Evolutionary conservation across 495 filamentous ascomycete species (phyloP).

Genomic region (Chaetomium cochliodes): DNA sequence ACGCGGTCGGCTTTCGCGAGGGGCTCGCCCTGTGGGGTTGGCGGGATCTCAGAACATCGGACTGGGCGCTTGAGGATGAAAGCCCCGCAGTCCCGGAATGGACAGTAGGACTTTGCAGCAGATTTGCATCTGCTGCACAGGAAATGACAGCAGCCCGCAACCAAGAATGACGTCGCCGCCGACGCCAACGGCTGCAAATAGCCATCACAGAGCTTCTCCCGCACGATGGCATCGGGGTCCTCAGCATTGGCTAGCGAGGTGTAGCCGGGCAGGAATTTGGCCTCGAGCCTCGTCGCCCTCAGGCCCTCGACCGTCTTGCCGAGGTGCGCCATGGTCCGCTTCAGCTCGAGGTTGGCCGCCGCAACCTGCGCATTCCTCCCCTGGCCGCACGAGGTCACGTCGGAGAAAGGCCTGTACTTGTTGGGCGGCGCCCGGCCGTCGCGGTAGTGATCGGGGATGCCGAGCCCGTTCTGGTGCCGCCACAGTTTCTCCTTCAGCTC

Average conservation of each 20-base stretch:
- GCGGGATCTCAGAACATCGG: slow-evolving; percentile 15
- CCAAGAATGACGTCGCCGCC: slow-evolving; percentile 22
- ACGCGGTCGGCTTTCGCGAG: slow-evolving; percentile 31
- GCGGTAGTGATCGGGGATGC: slow-evolving; percentile 14
- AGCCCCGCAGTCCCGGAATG: slow-evolving; percentile 12
- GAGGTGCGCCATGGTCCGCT: slow-evolving; percentile 20
- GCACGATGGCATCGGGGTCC: not conserved
- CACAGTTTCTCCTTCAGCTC: slow-evolving; percentile 5
- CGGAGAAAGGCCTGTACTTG: slow-evolving; percentile 9
- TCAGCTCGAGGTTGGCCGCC: slow-evolving; percentile 17
- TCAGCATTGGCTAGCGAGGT: not conserved
- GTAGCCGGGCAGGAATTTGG: slow-evolving; percentile 10
- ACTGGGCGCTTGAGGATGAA: slow-evolving; percentile 20
- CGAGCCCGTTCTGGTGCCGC: slow-evolving; percentile 6
- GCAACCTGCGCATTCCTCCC: not conserved
- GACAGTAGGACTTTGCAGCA: slow-evolving; percentile 19
- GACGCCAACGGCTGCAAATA: slow-evolving; percentile 6
- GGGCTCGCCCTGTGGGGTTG: not conserved
- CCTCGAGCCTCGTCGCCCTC: slow-evolving; percentile 14
- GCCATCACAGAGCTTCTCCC: slow-evolving; percentile 15
- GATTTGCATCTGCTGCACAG: slow-evolving; percentile 34
- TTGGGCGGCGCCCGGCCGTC: slow-evolving; percentile 21
- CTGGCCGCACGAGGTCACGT: not conserved
- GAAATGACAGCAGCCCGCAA: slow-evolving; percentile 39
- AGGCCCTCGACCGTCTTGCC: slow-evolving; percentile 18